Evolutionary conservation across 176 grass and related monocot species (phyloP), one percentile per base, ranked within the genome.

Genomic region (Leersia perrieri): DNA sequence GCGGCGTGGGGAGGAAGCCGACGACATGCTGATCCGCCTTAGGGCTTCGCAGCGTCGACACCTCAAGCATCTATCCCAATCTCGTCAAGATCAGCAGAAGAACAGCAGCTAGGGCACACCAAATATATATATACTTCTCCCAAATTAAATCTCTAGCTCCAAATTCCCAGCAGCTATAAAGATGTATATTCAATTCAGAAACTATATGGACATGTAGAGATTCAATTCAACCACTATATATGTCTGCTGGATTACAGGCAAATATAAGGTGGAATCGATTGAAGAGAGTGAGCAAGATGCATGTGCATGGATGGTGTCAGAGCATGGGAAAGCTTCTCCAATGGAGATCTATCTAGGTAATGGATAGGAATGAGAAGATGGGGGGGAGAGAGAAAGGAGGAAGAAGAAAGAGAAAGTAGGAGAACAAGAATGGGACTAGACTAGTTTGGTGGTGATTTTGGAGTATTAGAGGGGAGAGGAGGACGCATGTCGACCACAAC

Each of bases 401-500:
- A 53, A 27, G 22, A 32, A 53, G 45, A n/a, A 29, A 22, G 28
- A 22, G 78, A 53, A 33, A 26, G 61, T 10, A 41, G 61, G 49
- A 14, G 22, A 53, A 76, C 76, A 20, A 61, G 75, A 81, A 80
- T 71, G 76, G 57, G 32, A 44, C 29, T 66, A 63, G 78, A 66
- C 45, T 51, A 44, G 82, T 88, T 91, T 87, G 82, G 75, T 79
- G 83, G 76, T 47, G 58, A 34, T 69, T 84, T 88, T 74, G 85
- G 73, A 88, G 73, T 85, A 87, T 72, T 87, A 89, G 66, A 82
- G 34, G 60, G 78, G 79, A 3, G 44, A 41, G 57, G 65, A 84
- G 82, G 83, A 61, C 55, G 89, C 85, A 94, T 90, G 80, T 82
- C 89, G 78, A 87, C 95, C 95, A 94, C 95, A 97, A 77, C 15